phyloP scores from a whole-genome alignment of 768 basidiomycete species.

The Sarcomyxa edulis region DNA sequence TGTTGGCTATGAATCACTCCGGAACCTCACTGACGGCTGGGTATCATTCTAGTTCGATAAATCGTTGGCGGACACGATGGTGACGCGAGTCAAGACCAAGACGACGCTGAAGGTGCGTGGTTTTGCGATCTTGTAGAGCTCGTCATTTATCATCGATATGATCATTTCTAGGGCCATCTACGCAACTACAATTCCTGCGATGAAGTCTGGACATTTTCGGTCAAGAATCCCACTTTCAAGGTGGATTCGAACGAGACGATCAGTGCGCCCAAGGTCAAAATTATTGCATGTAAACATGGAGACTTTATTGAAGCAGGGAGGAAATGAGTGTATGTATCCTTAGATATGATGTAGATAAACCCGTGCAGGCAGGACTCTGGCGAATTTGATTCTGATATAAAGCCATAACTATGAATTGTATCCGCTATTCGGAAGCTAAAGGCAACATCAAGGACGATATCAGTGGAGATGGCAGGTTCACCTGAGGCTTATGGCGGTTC shows the following conservation, averaged over 20 bases:
- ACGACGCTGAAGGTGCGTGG: conserved; percentile 83
- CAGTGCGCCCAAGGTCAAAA: conserved; percentile 79
- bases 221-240: conserved; percentile 90
- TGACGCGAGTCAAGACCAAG: conserved; percentile 92
- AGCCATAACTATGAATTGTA: too few species aligned
- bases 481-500: too few species aligned
- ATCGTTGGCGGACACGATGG: conserved; percentile 87
- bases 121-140: not conserved
- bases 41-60: conserved; percentile 80
- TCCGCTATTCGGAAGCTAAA: too few species aligned
- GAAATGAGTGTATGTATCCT: too few species aligned
- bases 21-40: conserved; percentile 1
- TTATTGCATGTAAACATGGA: conserved; percentile 97
- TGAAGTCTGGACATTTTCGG: conserved; percentile 98
- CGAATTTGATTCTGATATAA: too few species aligned
- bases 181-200: conserved; percentile 91
- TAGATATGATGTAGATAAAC: too few species aligned
- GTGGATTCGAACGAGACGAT: conserved; percentile 89
- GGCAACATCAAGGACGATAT: too few species aligned
- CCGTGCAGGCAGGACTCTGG: too few species aligned
- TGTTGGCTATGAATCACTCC: too few species aligned
- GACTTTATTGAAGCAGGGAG: conserved; percentile 82
- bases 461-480: too few species aligned
- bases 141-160: too few species aligned
- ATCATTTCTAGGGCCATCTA: conserved; percentile 78